A percentile compares a stretch with the other conserved stretches of the same genome.
phyloP scores from a whole-genome alignment of 768 basidiomycete species.

The Termitomyces sp. region DNA sequence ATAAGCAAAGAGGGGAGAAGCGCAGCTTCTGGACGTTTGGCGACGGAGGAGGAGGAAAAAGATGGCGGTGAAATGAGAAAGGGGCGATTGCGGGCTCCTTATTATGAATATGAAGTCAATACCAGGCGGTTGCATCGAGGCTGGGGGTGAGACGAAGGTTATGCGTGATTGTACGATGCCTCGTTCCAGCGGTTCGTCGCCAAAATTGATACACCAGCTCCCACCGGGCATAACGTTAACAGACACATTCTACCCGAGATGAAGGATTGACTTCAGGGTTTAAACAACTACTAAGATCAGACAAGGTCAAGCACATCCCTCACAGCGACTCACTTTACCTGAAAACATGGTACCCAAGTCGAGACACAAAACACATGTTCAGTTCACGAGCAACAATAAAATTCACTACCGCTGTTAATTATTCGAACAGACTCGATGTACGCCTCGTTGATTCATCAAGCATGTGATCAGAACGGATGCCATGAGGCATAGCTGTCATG shows the following conservation, averaged over 20 bases:
- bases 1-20: constrained; percentile 7
- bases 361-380: background rate
- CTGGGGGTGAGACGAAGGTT: constrained; percentile 13
- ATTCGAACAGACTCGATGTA: background rate
- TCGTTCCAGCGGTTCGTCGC: background rate
- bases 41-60: background rate
- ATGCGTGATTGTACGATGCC: constrained; percentile 1
- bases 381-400: no score
- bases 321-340: background rate
- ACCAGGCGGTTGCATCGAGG: constrained; percentile 46
- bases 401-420: no score
- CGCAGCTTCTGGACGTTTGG: background rate
- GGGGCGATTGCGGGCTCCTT: constrained; percentile 11
- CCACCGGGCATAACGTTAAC: background rate
- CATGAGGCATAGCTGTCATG: background rate
- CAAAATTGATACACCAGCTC: background rate
- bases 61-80: constrained; percentile 15
- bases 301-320: background rate
- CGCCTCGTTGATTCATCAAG: background rate
- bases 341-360: background rate
- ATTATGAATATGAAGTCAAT: constrained; percentile 40
- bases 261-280: background rate
- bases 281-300: no score
- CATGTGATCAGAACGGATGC: background rate
- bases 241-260: background rate